These are phyloP conservation scores for Lolium perenne DNA, from an alignment of 176 grass and related monocot genomes.

Conservation along the genomic window DNA sequence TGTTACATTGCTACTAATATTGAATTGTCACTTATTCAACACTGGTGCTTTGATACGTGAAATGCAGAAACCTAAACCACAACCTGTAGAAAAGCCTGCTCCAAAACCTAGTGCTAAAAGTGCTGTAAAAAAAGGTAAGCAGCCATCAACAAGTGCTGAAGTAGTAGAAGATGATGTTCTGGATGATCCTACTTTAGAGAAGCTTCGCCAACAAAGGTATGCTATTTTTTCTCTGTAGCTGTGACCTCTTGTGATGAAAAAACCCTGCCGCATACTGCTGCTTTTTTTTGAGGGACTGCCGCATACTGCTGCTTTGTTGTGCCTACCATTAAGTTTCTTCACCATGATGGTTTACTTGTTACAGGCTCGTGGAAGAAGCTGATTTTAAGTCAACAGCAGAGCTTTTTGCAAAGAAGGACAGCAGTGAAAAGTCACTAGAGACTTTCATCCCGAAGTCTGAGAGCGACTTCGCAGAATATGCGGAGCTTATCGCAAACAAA, in stretches of 20 bases:
- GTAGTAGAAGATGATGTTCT: constrained; percentile 56
- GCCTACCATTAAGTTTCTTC: not conserved
- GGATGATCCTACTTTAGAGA: constrained; percentile 71
- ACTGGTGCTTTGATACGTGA: constrained; percentile 1
- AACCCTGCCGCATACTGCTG: not conserved
- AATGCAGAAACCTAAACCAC: constrained; percentile 72
- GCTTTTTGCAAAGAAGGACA: constrained; percentile 76
- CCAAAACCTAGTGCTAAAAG: constrained; percentile 59
- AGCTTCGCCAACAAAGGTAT: constrained; percentile 88
- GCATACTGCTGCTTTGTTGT: not conserved
- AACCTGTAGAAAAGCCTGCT: constrained; percentile 47
- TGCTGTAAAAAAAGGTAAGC: constrained; percentile 72
- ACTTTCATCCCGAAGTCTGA: constrained; percentile 87
- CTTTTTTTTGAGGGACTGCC: not conserved
- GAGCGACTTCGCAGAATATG: constrained; percentile 78
- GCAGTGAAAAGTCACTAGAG: constrained; percentile 67
- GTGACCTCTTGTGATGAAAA: not conserved
- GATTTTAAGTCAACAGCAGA: constrained; percentile 85
- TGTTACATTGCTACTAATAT: constrained; percentile 6
- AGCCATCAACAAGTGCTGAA: constrained; percentile 58
- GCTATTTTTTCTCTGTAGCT: not conserved
- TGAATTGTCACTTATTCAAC: constrained; percentile 25
- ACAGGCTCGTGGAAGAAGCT: constrained; percentile 85
- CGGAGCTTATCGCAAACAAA: constrained; percentile 77
- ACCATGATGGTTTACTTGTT: constrained; percentile 27